These are phyloP conservation scores for Hyphodiscus sp. DNA, from an alignment of 2,329 filamentous ascomycete species.

Conservation along the genomic window DNA sequence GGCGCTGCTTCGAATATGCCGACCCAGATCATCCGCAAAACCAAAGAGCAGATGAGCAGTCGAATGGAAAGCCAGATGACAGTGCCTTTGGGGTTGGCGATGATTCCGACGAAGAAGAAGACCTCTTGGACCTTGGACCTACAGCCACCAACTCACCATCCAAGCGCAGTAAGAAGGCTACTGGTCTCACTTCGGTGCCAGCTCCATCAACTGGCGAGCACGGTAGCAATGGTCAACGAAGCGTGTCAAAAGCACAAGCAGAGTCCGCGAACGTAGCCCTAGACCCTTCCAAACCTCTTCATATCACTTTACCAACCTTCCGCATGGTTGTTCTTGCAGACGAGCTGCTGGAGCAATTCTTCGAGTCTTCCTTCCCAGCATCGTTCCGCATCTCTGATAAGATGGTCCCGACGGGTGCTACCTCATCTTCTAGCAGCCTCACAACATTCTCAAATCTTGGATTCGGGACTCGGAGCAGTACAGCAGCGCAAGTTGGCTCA, in stretches of 20 bases:
- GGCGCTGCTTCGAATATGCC: slow-evolving; percentile 95
- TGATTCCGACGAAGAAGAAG: slow-evolving; percentile 55
- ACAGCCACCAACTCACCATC: slow-evolving; percentile 32
- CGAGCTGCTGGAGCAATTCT: slow-evolving; percentile 92
- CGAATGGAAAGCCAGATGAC: slow-evolving; percentile 30
- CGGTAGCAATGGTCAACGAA: slow-evolving; percentile 19
- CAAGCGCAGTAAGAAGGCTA: slow-evolving; percentile 30
- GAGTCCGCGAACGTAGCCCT: slow-evolving; percentile 83
- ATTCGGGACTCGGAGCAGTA: slow-evolving; percentile 40
- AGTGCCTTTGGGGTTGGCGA: slow-evolving; percentile 65
- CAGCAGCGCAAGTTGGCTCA: slow-evolving; percentile 34
- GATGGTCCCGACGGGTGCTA: slow-evolving; percentile 33
- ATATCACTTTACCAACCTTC: slow-evolving; percentile 96
- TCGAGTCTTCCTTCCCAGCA: slow-evolving; percentile 89
- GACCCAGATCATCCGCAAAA: slow-evolving; percentile 77
- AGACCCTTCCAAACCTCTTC: slow-evolving; percentile 85
- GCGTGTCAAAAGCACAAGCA: slow-evolving; percentile 57
- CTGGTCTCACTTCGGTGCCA: not conserved
- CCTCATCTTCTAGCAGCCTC: slow-evolving; percentile 58
- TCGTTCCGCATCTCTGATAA: slow-evolving; percentile 82
- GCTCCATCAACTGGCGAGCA: not conserved
- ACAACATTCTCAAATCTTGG: slow-evolving; percentile 78
- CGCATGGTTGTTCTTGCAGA: slow-evolving; percentile 97
- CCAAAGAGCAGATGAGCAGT: slow-evolving; percentile 35
- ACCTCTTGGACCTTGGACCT: slow-evolving; percentile 53